These are phyloP conservation scores for Chloris gayana DNA, from an alignment of 176 grass and related monocot genomes.

Conservation along the genomic window DNA sequence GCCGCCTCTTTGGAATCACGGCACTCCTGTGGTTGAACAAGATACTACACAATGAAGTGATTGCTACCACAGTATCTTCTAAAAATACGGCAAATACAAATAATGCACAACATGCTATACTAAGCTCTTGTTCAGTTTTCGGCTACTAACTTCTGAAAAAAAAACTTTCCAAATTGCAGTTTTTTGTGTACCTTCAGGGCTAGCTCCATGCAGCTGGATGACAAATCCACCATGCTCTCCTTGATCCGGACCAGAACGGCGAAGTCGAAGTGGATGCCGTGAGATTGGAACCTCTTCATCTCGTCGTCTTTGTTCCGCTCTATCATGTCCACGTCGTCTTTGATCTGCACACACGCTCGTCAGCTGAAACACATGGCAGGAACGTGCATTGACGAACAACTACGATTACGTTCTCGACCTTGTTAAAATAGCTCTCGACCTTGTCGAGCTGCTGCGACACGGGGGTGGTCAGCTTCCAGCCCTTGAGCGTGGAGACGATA, in stretches of 20 bases:
- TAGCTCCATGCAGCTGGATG: slow-evolving; percentile 67
- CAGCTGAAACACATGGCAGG: background rate
- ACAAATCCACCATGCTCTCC: slow-evolving; percentile 67
- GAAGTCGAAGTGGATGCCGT: slow-evolving; percentile 57
- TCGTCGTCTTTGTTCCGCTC: slow-evolving; percentile 69
- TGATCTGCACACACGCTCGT: slow-evolving; percentile 42
- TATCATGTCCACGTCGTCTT: slow-evolving; percentile 64
- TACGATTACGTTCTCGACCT: slow-evolving; percentile 26
- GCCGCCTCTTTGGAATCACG: slow-evolving; percentile 22
- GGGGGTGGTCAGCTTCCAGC: slow-evolving; percentile 47
- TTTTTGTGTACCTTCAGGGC: slow-evolving; percentile 35
- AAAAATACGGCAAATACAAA: no score
- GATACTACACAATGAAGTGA: background rate
- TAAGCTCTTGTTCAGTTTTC: no score
- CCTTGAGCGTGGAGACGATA: slow-evolving; percentile 38
- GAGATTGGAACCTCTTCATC: slow-evolving; percentile 56
- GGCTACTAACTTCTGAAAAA: no score
- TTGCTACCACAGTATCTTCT: no score
- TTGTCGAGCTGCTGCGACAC: slow-evolving; percentile 54
- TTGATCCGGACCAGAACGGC: slow-evolving; percentile 53
- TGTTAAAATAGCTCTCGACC: slow-evolving; percentile 57
- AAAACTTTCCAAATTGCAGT: no score
- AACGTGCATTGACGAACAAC: background rate
- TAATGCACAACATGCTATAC: background rate
- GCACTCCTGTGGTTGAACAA: slow-evolving; percentile 38